Evolutionary conservation across 1,284 basidiomycete genomes (phyloP).

Genomic region (Hypsizygus ulmarius): DNA sequence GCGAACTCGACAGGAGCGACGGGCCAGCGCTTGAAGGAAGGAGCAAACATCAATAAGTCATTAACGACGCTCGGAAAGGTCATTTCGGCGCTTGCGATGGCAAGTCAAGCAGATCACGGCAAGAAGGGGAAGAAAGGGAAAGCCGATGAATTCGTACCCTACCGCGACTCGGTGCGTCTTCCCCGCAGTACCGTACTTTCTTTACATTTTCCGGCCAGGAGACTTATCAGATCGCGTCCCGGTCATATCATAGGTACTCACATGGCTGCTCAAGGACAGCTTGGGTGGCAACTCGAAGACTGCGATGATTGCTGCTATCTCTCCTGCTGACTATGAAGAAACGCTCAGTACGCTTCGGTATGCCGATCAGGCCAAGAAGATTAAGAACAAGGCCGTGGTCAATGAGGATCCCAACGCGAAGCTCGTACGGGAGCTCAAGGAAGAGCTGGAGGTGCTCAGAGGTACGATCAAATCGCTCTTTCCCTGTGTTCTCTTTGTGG

Average conservation of each 20-base stretch:
- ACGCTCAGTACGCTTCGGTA: slow-evolving; percentile 94
- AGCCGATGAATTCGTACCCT: slow-evolving; percentile 87
- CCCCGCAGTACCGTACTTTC: slow-evolving; percentile 16
- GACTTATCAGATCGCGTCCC: neutral
- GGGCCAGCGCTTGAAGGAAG: slow-evolving; percentile 90
- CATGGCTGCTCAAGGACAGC: slow-evolving; percentile 97
- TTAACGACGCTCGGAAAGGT: slow-evolving; percentile 97
- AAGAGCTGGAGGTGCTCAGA: slow-evolving; percentile 89
- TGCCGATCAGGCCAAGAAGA: slow-evolving; percentile 99
- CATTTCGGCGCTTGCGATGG: slow-evolving; percentile 86
- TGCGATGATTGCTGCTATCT: slow-evolving; percentile 97
- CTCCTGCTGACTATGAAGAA: slow-evolving; percentile 97
- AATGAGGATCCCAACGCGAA: slow-evolving; percentile 99
- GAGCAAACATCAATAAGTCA: slow-evolving; percentile 98
- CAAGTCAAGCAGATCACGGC: slow-evolving; percentile 57
- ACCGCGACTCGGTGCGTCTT: slow-evolving; percentile 83
- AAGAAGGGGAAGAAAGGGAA: slow-evolving; percentile 86
- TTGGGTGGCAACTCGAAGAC: slow-evolving; percentile 95
- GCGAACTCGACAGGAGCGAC: slow-evolving; percentile 98
- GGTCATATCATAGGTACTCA: slow-evolving; percentile 64
- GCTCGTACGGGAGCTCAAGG: slow-evolving; percentile 96
- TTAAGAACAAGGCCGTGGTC: slow-evolving; percentile 98
- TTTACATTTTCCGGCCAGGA: slow-evolving; percentile 3
- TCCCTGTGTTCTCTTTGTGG: slow-evolving; percentile 9
- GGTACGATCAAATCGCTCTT: slow-evolving; percentile 46